phyloP scores from a whole-genome alignment of 257 asterid genomes.

The Knoxia roxburghii region DNA sequence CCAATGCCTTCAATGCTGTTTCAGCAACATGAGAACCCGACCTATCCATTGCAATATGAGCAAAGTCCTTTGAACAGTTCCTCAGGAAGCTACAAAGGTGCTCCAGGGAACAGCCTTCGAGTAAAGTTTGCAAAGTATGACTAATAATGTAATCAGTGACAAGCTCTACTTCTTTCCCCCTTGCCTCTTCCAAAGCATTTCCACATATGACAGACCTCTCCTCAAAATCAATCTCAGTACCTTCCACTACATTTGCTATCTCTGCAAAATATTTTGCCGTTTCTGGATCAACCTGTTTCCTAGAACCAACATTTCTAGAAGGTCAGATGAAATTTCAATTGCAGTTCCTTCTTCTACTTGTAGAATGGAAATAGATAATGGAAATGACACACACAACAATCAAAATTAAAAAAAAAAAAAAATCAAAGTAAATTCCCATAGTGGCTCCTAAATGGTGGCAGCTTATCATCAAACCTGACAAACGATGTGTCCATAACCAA shows the following conservation, averaged over 20 bases:
- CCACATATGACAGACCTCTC: slow-evolving; percentile 72
- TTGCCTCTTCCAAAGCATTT: slow-evolving; percentile 87
- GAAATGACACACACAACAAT: too few relatives aligned
- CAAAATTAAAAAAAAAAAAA: too few relatives aligned
- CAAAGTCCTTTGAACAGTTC: slow-evolving; percentile 49
- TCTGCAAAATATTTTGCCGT: slow-evolving; percentile 75
- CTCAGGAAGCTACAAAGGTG: slow-evolving; percentile 66
- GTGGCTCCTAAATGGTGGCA: not conserved
- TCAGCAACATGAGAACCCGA: slow-evolving; percentile 98
- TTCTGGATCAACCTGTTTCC: slow-evolving; percentile 82
- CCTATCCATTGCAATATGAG: slow-evolving; percentile 65
- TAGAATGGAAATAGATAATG: too few relatives aligned
- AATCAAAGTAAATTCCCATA: too few relatives aligned
- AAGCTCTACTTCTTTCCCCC: slow-evolving; percentile 85
- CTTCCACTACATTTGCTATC: slow-evolving; percentile 74
- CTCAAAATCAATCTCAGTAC: slow-evolving; percentile 64
- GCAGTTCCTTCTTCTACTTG: not conserved
- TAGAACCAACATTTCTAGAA: slow-evolving; percentile 23
- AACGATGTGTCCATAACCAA: slow-evolving; percentile 37
- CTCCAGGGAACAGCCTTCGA: slow-evolving; percentile 74
- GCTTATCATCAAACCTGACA: slow-evolving; percentile 46
- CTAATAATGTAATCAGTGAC: slow-evolving; percentile 90
- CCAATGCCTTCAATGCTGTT: slow-evolving; percentile 79
- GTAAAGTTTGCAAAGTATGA: slow-evolving; percentile 84
- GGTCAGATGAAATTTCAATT: slow-evolving; percentile 4